phyloP scores from a whole-genome alignment of 768 basidiomycete genomes.

The Paxillus rubicundulus region DNA sequence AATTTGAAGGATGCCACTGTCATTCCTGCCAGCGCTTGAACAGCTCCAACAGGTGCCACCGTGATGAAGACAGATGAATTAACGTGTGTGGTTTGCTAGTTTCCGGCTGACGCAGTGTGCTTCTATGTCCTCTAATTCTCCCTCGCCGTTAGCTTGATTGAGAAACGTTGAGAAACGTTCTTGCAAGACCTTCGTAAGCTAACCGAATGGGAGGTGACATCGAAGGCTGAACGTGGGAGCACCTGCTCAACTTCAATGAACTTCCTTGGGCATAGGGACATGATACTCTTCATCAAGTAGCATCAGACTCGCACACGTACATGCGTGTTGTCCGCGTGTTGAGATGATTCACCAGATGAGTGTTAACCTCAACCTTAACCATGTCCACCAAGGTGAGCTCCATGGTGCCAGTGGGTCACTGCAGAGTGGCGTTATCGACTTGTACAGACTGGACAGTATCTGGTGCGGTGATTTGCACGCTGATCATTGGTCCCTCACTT shows the following conservation, averaged over 20 bases:
- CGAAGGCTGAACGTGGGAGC: neutral
- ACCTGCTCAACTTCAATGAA: neutral
- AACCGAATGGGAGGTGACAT: slow-evolving; percentile 2
- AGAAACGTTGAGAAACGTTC: neutral
- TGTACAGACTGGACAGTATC: neutral
- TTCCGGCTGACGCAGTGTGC: neutral
- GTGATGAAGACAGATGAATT: neutral
- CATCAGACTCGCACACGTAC: neutral
- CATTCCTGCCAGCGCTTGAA: neutral
- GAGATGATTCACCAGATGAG: neutral
- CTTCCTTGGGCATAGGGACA: neutral
- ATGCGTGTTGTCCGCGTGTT: neutral
- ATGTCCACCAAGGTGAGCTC: neutral
- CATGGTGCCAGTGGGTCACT: neutral
- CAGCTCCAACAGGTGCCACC: neutral
- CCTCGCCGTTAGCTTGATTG: neutral
- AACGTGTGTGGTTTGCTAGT: neutral
- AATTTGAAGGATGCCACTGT: slow-evolving; percentile 4
- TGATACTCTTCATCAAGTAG: neutral
- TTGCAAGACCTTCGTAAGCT: neutral
- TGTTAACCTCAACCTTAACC: neutral
- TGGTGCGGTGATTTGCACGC: neutral
- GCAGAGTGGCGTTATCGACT: neutral
- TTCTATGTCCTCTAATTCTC: slow-evolving; percentile 1
- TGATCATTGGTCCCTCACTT: neutral